Evolutionary conservation across 148 eudicot species (phyloP).

Genomic region (Arctostaphylos glauca): DNA sequence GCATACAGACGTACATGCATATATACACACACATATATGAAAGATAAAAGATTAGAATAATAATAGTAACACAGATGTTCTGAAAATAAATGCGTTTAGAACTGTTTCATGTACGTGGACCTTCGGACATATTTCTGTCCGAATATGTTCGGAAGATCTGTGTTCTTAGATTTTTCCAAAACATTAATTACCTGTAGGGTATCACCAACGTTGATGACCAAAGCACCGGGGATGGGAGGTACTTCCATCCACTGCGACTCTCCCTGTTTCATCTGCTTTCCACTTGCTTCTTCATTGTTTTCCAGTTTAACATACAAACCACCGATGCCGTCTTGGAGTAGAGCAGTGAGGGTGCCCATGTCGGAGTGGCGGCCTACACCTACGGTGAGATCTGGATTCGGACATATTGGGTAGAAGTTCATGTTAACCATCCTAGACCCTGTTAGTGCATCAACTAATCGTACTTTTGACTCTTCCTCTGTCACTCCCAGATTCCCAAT

Average conservation of each 20-base stretch:
- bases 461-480: slow-evolving; percentile 8
- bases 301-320: slow-evolving; percentile 28
- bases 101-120: too few species aligned
- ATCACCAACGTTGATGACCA: slow-evolving; percentile 36
- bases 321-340: slow-evolving; percentile 36
- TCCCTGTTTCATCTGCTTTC: not conserved
- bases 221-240: slow-evolving; percentile 29
- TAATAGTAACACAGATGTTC: too few species aligned
- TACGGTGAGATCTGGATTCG: slow-evolving; percentile 31
- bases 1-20: too few species aligned
- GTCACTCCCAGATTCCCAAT: slow-evolving; percentile 20
- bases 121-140: too few species aligned
- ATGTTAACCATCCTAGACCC: slow-evolving; percentile 28
- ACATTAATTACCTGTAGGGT: slow-evolving; percentile 21
- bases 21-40: too few species aligned
- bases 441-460: not conserved
- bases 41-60: too few species aligned
- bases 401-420: slow-evolving; percentile 36
- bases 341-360: slow-evolving; percentile 23
- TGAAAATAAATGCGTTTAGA: too few species aligned
- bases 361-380: slow-evolving; percentile 40
- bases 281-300: not conserved
- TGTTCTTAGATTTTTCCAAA: too few species aligned
- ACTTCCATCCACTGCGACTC: slow-evolving; percentile 26
- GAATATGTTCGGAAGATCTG: too few species aligned